Conservation (phyloP, 257 asterid genomes). For the Solanum etuberosum region DNA sequence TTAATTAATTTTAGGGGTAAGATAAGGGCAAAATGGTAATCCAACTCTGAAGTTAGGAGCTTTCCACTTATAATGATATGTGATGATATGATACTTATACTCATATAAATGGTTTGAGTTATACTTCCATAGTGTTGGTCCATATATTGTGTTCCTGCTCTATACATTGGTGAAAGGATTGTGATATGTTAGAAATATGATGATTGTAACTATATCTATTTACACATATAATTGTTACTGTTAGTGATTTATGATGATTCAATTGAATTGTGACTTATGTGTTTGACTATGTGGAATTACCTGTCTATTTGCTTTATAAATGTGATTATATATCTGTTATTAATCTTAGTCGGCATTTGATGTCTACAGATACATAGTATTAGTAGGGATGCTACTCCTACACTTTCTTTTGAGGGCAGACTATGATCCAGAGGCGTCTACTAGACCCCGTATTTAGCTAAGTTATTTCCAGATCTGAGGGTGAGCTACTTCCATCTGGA, state of each 20-base stretch:
- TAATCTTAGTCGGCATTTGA: too few relatives aligned
- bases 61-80: too few relatives aligned
- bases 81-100: too few relatives aligned
- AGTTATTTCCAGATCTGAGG: not conserved
- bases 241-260: not conserved
- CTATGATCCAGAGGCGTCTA: not conserved
- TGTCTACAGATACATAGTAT: not conserved
- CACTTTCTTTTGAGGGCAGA: not conserved
- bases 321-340: not conserved
- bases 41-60: too few relatives aligned
- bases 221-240: too few relatives aligned
- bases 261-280: not conserved
- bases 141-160: not conserved
- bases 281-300: not conserved
- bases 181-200: not conserved
- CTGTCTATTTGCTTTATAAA: too few relatives aligned
- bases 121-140: not conserved
- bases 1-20: too few relatives aligned
- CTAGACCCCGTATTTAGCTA: not conserved
- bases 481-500: not conserved
- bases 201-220: not conserved
- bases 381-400: not conserved
- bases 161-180: not conserved
- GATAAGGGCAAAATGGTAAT: too few relatives aligned
- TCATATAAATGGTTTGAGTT: not conserved